Evolutionary conservation across 2,329 filamentous ascomycete species (phyloP).

Genomic region (Fusarium sp.): DNA sequence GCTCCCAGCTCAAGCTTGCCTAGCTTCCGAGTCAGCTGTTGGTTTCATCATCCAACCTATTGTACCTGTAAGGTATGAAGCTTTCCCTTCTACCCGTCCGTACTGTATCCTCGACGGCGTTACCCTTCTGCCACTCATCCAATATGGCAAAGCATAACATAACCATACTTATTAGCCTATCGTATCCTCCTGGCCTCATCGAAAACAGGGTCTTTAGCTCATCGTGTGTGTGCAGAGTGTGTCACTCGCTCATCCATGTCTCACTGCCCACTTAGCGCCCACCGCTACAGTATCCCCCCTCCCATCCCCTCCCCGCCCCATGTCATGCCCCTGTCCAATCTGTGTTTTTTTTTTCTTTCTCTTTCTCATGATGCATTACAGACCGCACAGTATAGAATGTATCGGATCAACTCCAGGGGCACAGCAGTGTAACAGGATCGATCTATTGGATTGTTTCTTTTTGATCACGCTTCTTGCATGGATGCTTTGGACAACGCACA

Average conservation of each 20-base stretch:
- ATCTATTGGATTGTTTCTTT: constrained; percentile 25
- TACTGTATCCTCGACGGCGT: not conserved
- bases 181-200: not conserved
- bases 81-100: not conserved
- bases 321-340: constrained; percentile 31
- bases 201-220: constrained; percentile 32
- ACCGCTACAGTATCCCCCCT: constrained; percentile 19
- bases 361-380: constrained; percentile 6
- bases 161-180: not conserved
- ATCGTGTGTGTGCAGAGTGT: constrained; percentile 33
- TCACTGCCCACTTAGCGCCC: constrained; percentile 44
- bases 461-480: constrained; percentile 37
- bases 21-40: constrained; percentile 21
- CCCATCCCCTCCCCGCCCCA: constrained; percentile 29
- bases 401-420: constrained; percentile 6
- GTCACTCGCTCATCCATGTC: constrained; percentile 44
- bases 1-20: constrained; percentile 20
- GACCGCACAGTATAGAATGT: not conserved
- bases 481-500: constrained; percentile 21
- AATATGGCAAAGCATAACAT: not conserved
- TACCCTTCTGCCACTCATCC: not conserved
- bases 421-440: constrained; percentile 32
- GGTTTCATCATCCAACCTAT: not conserved
- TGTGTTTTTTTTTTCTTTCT: not conserved
- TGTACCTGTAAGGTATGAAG: not conserved